phyloP scores from a whole-genome alignment of 345 rosid genomes.

The Erysimum cheiranthoides region DNA sequence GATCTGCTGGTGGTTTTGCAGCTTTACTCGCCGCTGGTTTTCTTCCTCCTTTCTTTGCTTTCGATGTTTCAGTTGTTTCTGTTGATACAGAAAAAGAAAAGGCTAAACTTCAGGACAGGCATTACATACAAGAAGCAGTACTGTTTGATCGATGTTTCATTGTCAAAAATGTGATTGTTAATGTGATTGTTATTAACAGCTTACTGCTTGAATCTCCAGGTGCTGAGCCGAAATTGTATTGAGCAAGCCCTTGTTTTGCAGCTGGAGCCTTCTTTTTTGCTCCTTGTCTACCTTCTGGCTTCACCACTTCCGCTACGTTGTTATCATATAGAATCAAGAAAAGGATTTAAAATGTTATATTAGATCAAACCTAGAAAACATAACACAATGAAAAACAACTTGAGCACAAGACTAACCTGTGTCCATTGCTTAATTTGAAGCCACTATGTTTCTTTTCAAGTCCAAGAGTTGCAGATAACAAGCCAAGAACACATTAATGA shows the following conservation, averaged over 20 bases:
- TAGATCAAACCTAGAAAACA: slow-evolving; percentile 2
- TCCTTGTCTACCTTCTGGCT: slow-evolving; percentile 66
- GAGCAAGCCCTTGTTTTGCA: slow-evolving; percentile 65
- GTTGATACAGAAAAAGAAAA: slow-evolving; percentile 9
- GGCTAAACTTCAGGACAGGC: not conserved
- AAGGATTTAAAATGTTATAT: not conserved
- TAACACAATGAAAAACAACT: not conserved
- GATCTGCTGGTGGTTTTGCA: slow-evolving; percentile 64
- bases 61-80: slow-evolving; percentile 56
- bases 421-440: slow-evolving; percentile 53
- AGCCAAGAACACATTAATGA: too few relatives aligned
- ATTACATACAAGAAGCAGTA: not conserved
- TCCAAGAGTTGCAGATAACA: too few relatives aligned
- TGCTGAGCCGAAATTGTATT: slow-evolving; percentile 67
- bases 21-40: slow-evolving; percentile 51
- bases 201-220: slow-evolving; percentile 68
- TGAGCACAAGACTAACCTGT: slow-evolving; percentile 52
- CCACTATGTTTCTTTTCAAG: too few relatives aligned
- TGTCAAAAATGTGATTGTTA: not conserved
- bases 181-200: not conserved
- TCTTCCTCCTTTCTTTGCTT: slow-evolving; percentile 55
- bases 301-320: slow-evolving; percentile 53
- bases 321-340: slow-evolving; percentile 50
- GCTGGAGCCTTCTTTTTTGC: slow-evolving; percentile 70
- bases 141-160: not conserved